Evolutionary conservation across 2,329 filamentous ascomycete species (phyloP), one percentile per base, ranked within the genome.

Genomic region (Laburnicola sp.): DNA sequence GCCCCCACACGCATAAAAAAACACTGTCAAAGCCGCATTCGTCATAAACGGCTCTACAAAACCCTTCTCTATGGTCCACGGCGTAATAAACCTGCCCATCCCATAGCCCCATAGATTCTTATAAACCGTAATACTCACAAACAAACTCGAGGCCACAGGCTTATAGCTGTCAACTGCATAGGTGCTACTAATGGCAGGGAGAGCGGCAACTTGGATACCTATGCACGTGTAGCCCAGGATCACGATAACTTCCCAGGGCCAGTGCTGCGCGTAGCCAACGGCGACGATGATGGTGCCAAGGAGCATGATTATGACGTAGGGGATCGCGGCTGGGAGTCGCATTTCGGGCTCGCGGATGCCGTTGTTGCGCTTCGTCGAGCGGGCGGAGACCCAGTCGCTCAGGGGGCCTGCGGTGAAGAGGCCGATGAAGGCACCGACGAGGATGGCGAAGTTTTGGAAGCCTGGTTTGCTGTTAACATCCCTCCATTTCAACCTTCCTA

Each of bases 161-260:
- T 86, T 86, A 68, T 87, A 86, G 49, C 77, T 80, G 64, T 87
- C 84, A 11, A 86, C 79, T 0, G 82, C 81, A 60, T 86, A 86
- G 2, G 75, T 83, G 30, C 75, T 80, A 3, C 74, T 77, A 50
- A 87, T 86, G 9, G 79, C 78, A 0, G 84, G 84, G 9, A 87
- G 68, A 0, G 82, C 82, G 2, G 82, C 78, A 11, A 85, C 82
- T 62, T 85, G 81, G 37, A 86, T 81, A 66, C 76, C 82, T 0
- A 80, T 78, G 51, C 75, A 80, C 4, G 78, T 78, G 62, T 80
- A 86, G 5, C 82, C 83, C 45, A 86, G 73, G 16, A 86, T 76
- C 4, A 86, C 80, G 51, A 86, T 76, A 45, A 77, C 78, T 61
- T 75, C 73, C 80, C 80, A 84, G 21, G 77, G 72, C 80, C 80